Evolutionary conservation across 371 early-diverging fungal genomes (phyloP).

Genomic region (Chytridium lagenaria): DNA sequence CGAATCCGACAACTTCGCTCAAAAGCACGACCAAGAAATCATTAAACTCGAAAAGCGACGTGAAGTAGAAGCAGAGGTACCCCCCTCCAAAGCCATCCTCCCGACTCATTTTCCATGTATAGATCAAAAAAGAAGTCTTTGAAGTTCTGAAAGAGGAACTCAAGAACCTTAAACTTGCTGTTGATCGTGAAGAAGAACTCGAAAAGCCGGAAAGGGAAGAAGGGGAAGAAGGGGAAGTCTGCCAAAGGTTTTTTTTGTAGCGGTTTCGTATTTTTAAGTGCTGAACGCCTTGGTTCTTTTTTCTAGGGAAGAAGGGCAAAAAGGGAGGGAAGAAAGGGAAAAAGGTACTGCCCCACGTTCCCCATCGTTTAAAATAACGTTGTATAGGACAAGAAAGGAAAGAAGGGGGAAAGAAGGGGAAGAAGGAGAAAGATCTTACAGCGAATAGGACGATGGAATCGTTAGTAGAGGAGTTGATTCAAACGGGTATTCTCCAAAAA

Average conservation of each 20-base stretch:
- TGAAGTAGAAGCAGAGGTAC: slow-evolving; percentile 63
- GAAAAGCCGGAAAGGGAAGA: slow-evolving; percentile 55
- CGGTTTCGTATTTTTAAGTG: slow-evolving; percentile 14
- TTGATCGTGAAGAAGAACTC: slow-evolving; percentile 53
- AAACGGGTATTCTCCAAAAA: slow-evolving; percentile 57
- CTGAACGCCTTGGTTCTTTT: too few relatives aligned
- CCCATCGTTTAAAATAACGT: not conserved
- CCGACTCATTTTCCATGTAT: too few relatives aligned
- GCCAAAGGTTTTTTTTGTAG: slow-evolving; percentile 16
- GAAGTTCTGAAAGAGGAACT: slow-evolving; percentile 63
- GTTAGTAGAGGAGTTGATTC: slow-evolving; percentile 59
- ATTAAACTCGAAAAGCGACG: slow-evolving; percentile 58
- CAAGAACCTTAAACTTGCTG: slow-evolving; percentile 61
- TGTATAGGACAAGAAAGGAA: slow-evolving; percentile 37
- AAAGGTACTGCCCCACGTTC: slow-evolving; percentile 28
- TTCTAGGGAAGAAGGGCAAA: slow-evolving; percentile 43
- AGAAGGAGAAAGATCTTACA: slow-evolving; percentile 67
- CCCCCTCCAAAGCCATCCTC: too few relatives aligned
- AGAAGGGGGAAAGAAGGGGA: slow-evolving; percentile 58
- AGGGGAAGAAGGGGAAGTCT: slow-evolving; percentile 49
- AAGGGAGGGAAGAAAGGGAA: slow-evolving; percentile 55
- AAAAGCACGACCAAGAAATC: slow-evolving; percentile 66
- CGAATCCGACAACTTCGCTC: slow-evolving; percentile 62
- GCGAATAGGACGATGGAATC: slow-evolving; percentile 64
- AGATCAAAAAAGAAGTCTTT: slow-evolving; percentile 62